Conservation (phyloP, 345 rosid species). For the Salix suchowensis region DNA sequence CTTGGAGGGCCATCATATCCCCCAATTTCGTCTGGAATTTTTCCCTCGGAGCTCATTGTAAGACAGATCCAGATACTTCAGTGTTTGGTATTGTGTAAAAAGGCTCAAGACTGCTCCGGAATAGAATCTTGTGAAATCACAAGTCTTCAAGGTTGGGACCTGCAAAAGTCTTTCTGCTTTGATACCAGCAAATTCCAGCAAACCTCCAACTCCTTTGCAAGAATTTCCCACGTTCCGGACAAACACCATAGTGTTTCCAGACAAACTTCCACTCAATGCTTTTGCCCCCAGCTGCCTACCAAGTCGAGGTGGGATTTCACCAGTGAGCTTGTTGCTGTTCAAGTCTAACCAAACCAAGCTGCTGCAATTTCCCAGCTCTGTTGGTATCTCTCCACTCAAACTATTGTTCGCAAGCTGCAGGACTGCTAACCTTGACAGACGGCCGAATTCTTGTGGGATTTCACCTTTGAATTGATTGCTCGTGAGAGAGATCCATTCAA, state of each 20-base stretch:
- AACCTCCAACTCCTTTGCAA: conserved; percentile 91
- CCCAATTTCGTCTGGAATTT: conserved; percentile 82
- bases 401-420: conserved; percentile 91
- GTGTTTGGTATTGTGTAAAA: conserved; percentile 78
- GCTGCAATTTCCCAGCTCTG: conserved; percentile 80
- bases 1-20: conserved; percentile 88
- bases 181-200: conserved; percentile 84
- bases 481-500: conserved; percentile 90
- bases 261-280: conserved; percentile 66
- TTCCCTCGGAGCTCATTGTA: conserved; percentile 81
- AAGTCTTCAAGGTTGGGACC: conserved; percentile 66
- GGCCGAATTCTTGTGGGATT: conserved; percentile 59
- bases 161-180: conserved; percentile 81
- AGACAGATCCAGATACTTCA: conserved; percentile 89
- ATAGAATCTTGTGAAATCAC: conserved; percentile 88
- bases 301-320: conserved; percentile 79
- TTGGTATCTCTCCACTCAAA: conserved; percentile 76
- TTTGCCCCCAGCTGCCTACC: conserved; percentile 88
- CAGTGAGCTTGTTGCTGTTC: conserved; percentile 82
- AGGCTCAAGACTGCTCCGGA: conserved; percentile 85
- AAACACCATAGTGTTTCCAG: conserved; percentile 80
- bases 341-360: conserved; percentile 90
- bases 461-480: conserved; percentile 70
- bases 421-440: conserved; percentile 72
- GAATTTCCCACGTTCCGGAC: conserved; percentile 92